Conservation (phyloP, 2,329 filamentous ascomycete genomes). For the Cryphonectria nitschkei region DNA sequence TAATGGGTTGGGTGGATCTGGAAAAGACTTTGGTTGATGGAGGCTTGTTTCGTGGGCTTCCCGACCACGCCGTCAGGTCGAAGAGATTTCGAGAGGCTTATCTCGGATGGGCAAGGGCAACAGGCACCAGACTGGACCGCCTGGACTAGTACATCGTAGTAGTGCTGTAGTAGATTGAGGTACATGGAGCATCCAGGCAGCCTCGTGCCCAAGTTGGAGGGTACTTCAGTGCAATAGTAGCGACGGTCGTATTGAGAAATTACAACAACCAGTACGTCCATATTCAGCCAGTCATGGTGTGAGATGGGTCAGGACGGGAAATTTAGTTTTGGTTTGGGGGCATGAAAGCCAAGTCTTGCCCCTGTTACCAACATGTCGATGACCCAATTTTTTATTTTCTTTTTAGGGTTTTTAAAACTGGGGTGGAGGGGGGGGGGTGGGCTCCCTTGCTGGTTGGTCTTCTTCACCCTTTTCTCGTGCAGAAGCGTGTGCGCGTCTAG, state of each 20-base stretch:
- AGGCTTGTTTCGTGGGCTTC: background rate
- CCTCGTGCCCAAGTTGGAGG: background rate
- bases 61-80: constrained; percentile 1
- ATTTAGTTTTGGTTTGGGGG: background rate
- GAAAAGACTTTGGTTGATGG: background rate
- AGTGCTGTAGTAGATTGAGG: background rate
- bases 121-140: background rate
- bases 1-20: background rate
- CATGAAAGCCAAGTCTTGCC: constrained; percentile 3
- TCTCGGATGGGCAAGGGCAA: background rate
- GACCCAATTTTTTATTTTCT: background rate
- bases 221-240: background rate
- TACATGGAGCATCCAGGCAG: background rate
- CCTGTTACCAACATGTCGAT: background rate
- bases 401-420: background rate
- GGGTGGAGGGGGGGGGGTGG: no score
- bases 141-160: constrained; percentile 1
- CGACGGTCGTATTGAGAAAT: constrained; percentile 27
- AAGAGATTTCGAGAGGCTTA: constrained; percentile 26
- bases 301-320: background rate
- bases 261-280: constrained; percentile 6
- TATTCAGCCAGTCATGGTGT: constrained; percentile 2
- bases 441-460: background rate
- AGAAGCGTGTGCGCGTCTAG: constrained; percentile 2
- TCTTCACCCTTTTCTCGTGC: constrained; percentile 8